These are phyloP conservation scores for Silene vulgaris DNA, from an alignment of 179 eudicot species.

Conservation along the genomic window DNA sequence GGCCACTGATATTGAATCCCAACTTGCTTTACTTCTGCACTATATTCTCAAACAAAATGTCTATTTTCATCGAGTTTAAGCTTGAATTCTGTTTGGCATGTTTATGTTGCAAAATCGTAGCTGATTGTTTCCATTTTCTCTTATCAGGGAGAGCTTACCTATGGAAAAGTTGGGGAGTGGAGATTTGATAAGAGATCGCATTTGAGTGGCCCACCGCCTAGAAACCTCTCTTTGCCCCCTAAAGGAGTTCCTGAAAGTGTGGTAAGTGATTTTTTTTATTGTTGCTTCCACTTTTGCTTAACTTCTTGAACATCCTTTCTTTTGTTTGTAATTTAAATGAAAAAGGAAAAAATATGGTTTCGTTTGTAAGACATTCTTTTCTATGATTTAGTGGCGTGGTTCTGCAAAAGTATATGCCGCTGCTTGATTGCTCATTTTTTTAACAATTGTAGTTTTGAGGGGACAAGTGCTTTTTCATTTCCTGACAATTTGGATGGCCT, in stretches of 20 bases:
- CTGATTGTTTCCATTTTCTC: conserved; percentile 1
- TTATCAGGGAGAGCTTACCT: conserved; percentile 82
- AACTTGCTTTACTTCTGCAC: neutral
- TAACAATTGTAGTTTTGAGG: too few relatives aligned
- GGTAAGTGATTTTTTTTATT: conserved; percentile 40
- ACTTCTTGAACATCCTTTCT: neutral
- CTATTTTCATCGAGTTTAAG: neutral
- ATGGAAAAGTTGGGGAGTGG: conserved; percentile 90
- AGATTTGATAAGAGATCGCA: conserved; percentile 83
- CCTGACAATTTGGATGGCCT: too few relatives aligned
- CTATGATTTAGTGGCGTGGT: neutral
- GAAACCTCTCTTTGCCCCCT: conserved; percentile 69
- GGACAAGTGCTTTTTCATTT: too few relatives aligned
- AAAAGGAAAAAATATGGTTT: too few relatives aligned
- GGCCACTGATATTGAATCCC: neutral
- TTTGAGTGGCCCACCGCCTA: conserved; percentile 72
- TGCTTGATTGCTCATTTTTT: neutral
- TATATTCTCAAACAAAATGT: neutral
- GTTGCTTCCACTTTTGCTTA: neutral
- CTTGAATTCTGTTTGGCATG: neutral
- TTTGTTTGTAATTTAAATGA: too few relatives aligned
- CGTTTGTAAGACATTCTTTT: too few relatives aligned
- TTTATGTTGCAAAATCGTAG: conserved; percentile 3
- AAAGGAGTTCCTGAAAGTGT: conserved; percentile 96
- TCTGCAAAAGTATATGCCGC: neutral